Percentiles rank a stretch among this genome's conserved stretches.
Evolutionary conservation across 345 rosid genomes (phyloP).

Genomic region (Eutrema japonicum): DNA sequence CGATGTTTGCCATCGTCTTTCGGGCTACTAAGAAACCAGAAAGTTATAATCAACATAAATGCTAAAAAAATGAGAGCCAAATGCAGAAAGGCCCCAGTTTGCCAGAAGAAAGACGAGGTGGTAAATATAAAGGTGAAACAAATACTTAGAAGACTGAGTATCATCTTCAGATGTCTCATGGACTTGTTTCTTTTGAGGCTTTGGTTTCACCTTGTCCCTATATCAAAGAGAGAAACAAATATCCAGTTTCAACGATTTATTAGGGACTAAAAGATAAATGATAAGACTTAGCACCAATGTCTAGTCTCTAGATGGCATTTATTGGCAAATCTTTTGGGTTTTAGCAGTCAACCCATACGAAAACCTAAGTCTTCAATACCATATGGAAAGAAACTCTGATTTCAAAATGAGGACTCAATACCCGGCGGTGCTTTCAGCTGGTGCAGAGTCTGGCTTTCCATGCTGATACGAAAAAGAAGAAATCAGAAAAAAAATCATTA

Average conservation of each 20-base stretch:
- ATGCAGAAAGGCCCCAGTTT: conserved; percentile 25
- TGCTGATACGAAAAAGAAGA: conserved; percentile 53
- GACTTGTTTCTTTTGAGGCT: conserved; percentile 61
- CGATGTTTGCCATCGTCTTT: conserved; percentile 66
- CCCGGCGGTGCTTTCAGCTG: conserved; percentile 53
- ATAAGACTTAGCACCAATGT: conserved; percentile 11
- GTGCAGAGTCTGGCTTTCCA: conserved; percentile 55
- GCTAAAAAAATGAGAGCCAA: conserved; percentile 10
- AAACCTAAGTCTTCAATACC: background rate
- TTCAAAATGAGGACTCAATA: conserved; percentile 45
- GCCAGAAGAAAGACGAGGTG: conserved; percentile 24
- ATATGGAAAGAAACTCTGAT: conserved; percentile 23
- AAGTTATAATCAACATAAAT: conserved; percentile 41
- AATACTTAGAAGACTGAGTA: conserved; percentile 69
- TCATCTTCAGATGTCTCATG: conserved; percentile 64
- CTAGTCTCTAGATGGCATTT: background rate
- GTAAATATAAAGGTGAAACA: conserved; percentile 44
- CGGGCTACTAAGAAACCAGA: conserved; percentile 59
- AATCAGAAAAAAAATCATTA: conserved; percentile 43
- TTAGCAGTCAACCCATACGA: conserved; percentile 5
- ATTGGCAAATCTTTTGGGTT: conserved; percentile 3
- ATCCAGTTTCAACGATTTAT: conserved; percentile 20
- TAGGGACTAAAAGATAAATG: conserved; percentile 2
- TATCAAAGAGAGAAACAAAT: conserved; percentile 26
- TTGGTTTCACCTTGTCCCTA: conserved; percentile 71